phyloP scores from a whole-genome alignment of 169 alveolate species.

The Besnoitia besnoiti region DNA sequence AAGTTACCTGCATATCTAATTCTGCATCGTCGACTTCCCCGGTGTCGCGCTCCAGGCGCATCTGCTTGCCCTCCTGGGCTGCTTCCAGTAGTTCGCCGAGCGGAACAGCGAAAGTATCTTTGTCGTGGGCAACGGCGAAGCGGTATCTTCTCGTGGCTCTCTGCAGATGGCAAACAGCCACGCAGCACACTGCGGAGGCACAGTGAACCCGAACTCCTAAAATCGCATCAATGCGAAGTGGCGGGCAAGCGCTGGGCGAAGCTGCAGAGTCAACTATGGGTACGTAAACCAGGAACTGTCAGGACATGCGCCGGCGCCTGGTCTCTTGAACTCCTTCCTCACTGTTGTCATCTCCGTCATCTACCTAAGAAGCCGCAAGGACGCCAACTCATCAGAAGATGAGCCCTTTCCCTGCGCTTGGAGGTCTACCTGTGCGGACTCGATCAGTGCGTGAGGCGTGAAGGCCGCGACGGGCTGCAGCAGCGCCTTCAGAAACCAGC shows the following conservation, averaged over 20 bases:
- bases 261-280: no score
- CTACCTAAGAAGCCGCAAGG: no score
- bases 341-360: no score
- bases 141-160: not conserved
- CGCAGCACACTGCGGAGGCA: no score
- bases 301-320: no score
- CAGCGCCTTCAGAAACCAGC: slow-evolving; percentile 63
- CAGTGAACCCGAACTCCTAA: no score
- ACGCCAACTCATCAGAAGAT: not conserved
- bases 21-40: not conserved
- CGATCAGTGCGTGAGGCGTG: slow-evolving; percentile 63
- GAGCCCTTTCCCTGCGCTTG: not conserved
- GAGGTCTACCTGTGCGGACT: slow-evolving; percentile 62
- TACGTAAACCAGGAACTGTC: no score
- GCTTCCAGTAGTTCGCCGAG: not conserved
- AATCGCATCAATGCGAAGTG: no score
- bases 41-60: not conserved
- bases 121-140: not conserved
- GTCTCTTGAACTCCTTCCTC: no score
- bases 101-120: not conserved
- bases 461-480: slow-evolving; percentile 63
- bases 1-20: not conserved
- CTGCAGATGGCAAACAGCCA: no score
- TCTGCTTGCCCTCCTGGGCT: not conserved
- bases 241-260: no score